Conservation (phyloP, 2,329 filamentous ascomycete genomes). For the Fusarium illudens region DNA sequence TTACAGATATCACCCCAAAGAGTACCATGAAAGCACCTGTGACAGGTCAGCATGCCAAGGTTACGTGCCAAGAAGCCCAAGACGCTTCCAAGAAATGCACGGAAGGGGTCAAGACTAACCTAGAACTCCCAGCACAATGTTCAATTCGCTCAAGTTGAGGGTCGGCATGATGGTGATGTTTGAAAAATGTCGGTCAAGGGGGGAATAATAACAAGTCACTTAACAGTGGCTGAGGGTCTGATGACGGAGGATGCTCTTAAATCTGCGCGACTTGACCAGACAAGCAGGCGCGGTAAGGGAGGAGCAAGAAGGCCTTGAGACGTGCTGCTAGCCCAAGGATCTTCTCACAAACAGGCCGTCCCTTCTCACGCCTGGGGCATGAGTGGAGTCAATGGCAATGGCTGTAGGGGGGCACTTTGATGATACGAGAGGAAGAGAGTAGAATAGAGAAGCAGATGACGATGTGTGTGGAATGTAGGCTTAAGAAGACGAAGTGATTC, state of each 20-base stretch:
- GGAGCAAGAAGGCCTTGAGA: not conserved
- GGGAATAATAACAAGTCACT: not conserved
- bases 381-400: not conserved
- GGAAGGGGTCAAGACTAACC: constrained; percentile 44
- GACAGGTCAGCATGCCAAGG: not conserved
- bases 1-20: constrained; percentile 60
- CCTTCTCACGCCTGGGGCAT: not conserved
- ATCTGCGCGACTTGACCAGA: not conserved
- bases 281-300: not conserved
- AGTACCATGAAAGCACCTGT: constrained; percentile 56
- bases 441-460: not conserved
- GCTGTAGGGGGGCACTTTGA: not conserved
- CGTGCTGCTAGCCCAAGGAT: not conserved
- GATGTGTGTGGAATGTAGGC: not conserved
- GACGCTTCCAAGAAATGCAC: not conserved
- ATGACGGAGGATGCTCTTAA: not conserved
- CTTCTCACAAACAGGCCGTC: not conserved
- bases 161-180: constrained; percentile 5
- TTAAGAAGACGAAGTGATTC: not conserved
- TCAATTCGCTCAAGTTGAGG: constrained; percentile 60
- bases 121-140: constrained; percentile 56
- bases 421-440: not conserved
- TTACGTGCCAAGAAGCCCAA: not conserved
- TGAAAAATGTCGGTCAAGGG: not conserved
- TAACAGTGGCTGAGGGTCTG: not conserved